Evolutionary conservation across 2,329 filamentous ascomycete genomes (phyloP), one percentile per base, ranked within the genome.

Genomic region (Onygena corvina): DNA sequence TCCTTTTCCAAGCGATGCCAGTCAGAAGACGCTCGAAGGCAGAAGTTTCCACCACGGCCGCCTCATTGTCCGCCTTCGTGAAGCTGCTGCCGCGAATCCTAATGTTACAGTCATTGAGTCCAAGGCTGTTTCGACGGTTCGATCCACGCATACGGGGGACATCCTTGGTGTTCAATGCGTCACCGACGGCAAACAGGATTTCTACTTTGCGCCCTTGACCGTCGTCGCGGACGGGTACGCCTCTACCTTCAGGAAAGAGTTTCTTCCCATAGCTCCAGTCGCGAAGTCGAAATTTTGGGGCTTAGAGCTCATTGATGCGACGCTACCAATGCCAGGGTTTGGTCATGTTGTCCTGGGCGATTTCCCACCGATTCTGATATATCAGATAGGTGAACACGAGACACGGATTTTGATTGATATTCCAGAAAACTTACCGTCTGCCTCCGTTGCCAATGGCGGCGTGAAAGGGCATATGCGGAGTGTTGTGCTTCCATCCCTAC

Each of bases 351-450:
- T 95, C 49, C 84, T 98, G 54, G 83, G 83, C 59, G 77, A 86
- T 55, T 76, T 79, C 40, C 72, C 80, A 0, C 90, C 92, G 0
- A 80, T 94, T 29, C 80, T 98, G 20, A 77, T 98, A 51, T 98
- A 98, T 72, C 92, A 96, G 70, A 98, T 98, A 63, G 90, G 92
- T 61, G 84, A 86, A 3, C 89, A 84, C 69, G 92, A 96, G 70
- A 98, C 92, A 1, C 81, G 92, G 56, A 85, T 84, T 9, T 77
- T 98, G 18, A 79, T 96, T 59, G 89, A 96, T 64, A 80, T 96
- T 9, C 90, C 90, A 3, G 78, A 83, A 25, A 79, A 83, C 60
- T 74, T 86, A 1, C 80, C 86, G 5, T 80, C 81, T 14, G 89
- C 90, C 0, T 77, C 81, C 0, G 71, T 81, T 1, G 76, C 81